Evolutionary conservation across 805 yeast genomes (phyloP).

Genomic region (Starmerella geochares): DNA sequence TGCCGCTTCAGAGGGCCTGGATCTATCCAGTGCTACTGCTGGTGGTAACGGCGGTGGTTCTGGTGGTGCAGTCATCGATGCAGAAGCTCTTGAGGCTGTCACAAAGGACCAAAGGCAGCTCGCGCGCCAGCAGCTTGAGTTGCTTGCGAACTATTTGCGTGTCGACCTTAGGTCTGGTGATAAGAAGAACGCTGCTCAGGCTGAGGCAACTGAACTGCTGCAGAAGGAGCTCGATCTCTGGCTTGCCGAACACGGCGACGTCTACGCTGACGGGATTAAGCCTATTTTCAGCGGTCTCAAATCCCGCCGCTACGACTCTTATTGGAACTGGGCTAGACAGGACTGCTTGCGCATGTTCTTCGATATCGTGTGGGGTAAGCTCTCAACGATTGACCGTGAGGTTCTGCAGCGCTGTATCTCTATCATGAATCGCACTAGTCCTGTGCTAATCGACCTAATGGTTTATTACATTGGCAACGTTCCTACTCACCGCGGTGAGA

Average conservation of each 20-base stretch:
- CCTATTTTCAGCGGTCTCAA: conserved; percentile 86
- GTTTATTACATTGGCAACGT: conserved; percentile 82
- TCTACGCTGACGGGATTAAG: conserved; percentile 80
- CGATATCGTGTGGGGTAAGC: conserved; percentile 90
- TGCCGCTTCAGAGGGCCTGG: conserved; percentile 71
- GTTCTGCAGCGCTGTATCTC: conserved; percentile 92
- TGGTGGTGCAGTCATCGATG: conserved; percentile 76
- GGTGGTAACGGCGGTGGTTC: conserved; percentile 43
- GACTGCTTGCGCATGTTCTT: conserved; percentile 87
- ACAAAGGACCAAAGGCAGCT: conserved; percentile 59
- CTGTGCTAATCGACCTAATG: conserved; percentile 89
- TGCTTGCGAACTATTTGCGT: conserved; percentile 88
- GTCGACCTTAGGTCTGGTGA: conserved; percentile 86
- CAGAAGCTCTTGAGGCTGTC: conserved; percentile 84
- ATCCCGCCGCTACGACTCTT: conserved; percentile 92
- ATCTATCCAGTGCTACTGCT: conserved; percentile 57
- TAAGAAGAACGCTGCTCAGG: conserved; percentile 69
- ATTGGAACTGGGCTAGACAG: conserved; percentile 99
- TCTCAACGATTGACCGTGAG: conserved; percentile 85
- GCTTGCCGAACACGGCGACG: conserved; percentile 87
- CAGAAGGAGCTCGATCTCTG: conserved; percentile 87
- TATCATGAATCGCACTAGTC: conserved; percentile 95
- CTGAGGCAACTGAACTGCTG: conserved; percentile 69
- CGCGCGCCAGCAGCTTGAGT: conserved; percentile 77
- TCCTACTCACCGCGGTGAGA: conserved; percentile 80